phyloP scores from a whole-genome alignment of 2,329 filamentous ascomycete species.

The Aspergillus luchuensis region DNA sequence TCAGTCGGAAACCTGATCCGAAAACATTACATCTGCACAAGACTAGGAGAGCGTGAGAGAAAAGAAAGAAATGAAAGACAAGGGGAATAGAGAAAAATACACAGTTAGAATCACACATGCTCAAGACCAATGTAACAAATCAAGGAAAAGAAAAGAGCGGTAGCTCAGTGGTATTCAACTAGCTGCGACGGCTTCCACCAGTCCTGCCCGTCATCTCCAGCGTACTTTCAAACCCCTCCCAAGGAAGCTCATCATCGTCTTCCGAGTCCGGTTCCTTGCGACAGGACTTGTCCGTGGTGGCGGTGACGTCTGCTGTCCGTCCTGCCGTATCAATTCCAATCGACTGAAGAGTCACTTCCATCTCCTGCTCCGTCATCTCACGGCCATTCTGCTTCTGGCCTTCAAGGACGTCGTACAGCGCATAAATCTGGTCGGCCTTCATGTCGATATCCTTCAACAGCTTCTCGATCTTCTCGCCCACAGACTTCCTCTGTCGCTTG shows the following conservation, averaged over 20 bases:
- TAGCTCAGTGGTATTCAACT: neutral
- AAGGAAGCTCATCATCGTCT: conserved; percentile 44
- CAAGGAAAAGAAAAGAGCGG: neutral
- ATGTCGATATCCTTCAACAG: conserved; percentile 67
- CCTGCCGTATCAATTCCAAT: conserved; percentile 40
- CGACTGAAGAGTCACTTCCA: conserved; percentile 63
- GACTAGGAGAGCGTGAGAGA: neutral
- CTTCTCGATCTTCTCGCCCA: conserved; percentile 63
- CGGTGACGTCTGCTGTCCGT: conserved; percentile 29
- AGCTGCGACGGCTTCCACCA: conserved; percentile 23
- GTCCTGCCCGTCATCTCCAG: conserved; percentile 40
- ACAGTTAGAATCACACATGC: neutral
- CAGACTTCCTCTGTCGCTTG: conserved; percentile 62
- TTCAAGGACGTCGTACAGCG: conserved; percentile 79
- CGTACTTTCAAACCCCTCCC: conserved; percentile 49
- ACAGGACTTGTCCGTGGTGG: conserved; percentile 32
- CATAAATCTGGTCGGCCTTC: conserved; percentile 79
- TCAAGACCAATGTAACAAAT: neutral
- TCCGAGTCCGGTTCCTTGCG: conserved; percentile 23
- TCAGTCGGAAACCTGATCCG: conserved; percentile 21
- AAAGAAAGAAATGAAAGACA: neutral
- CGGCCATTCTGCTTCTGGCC: conserved; percentile 70
- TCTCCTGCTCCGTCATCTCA: conserved; percentile 63
- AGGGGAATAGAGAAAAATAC: neutral
- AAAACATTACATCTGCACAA: neutral